These are phyloP conservation scores for Monosporozyma aerobia DNA, from an alignment of 805 yeast genomes.

Conservation along the genomic window DNA sequence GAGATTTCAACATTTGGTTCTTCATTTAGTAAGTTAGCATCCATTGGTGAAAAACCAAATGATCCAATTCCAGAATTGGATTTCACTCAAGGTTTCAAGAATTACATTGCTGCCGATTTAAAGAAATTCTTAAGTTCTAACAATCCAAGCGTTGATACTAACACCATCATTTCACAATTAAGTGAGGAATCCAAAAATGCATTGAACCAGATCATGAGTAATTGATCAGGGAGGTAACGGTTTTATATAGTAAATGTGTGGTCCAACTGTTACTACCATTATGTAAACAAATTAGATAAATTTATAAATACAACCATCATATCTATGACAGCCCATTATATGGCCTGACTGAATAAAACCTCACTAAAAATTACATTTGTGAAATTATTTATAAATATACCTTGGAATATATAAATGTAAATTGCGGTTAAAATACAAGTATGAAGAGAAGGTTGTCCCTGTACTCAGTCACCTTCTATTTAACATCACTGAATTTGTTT, in stretches of 20 bases:
- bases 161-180: slow-evolving; percentile 20
- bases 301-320: neutral
- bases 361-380: neutral
- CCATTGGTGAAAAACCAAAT: slow-evolving; percentile 48
- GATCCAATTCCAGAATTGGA: slow-evolving; percentile 61
- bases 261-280: neutral
- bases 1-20: slow-evolving; percentile 83
- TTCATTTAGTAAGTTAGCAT: slow-evolving; percentile 62
- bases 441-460: no score
- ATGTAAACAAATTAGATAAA: neutral
- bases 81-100: slow-evolving; percentile 20
- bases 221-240: neutral
- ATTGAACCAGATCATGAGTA: slow-evolving; percentile 17
- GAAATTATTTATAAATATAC: neutral
- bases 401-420: neutral
- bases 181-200: slow-evolving; percentile 19
- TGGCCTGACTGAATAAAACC: neutral
- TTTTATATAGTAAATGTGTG: neutral
- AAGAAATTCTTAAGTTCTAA: slow-evolving; percentile 16
- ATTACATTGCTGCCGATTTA: slow-evolving; percentile 15
- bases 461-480: neutral
- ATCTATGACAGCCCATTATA: neutral
- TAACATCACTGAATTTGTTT: neutral
- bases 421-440: neutral
- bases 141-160: slow-evolving; percentile 11